Evolutionary conservation across 208 protist species (phyloP).

Genomic region (Trichomonas vaginalis): DNA sequence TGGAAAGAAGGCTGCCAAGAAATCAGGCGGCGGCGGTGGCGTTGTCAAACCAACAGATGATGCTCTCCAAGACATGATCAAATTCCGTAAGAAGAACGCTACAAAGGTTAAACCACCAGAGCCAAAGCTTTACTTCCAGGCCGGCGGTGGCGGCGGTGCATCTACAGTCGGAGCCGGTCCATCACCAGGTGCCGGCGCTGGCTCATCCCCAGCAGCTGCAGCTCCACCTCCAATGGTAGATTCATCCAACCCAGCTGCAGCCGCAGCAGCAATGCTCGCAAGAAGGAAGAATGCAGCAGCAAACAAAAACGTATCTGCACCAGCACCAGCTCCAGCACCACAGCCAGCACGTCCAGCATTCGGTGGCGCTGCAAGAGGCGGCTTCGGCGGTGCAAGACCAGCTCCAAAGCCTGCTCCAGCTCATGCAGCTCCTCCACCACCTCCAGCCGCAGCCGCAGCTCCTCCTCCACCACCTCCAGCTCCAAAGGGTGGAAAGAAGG

Average conservation of each 20-base stretch:
- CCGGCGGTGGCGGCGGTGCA: background rate
- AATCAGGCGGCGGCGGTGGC: background rate
- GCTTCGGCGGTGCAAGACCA: background rate
- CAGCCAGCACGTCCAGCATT: background rate
- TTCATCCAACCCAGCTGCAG: background rate
- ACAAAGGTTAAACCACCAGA: background rate
- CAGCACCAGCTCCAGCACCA: background rate
- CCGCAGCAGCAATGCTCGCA: background rate
- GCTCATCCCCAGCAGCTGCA: too few relatives aligned
- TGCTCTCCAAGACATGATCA: background rate
- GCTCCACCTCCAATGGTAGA: background rate
- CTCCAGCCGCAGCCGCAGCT: background rate
- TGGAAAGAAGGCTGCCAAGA: background rate
- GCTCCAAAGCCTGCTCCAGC: background rate
- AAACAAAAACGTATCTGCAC: background rate
- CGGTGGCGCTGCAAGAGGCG: background rate
- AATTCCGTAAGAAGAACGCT: background rate
- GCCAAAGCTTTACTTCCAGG: background rate
- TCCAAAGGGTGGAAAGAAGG: too few relatives aligned
- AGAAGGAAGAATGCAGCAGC: background rate
- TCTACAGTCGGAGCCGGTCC: too few relatives aligned
- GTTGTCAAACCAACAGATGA: background rate
- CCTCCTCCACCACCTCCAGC: too few relatives aligned
- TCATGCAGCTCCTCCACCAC: background rate
- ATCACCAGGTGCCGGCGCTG: background rate